Base-by-base conservation (phyloP, 768 basidiomycete species). In the Termitomyces sp. region DNA sequence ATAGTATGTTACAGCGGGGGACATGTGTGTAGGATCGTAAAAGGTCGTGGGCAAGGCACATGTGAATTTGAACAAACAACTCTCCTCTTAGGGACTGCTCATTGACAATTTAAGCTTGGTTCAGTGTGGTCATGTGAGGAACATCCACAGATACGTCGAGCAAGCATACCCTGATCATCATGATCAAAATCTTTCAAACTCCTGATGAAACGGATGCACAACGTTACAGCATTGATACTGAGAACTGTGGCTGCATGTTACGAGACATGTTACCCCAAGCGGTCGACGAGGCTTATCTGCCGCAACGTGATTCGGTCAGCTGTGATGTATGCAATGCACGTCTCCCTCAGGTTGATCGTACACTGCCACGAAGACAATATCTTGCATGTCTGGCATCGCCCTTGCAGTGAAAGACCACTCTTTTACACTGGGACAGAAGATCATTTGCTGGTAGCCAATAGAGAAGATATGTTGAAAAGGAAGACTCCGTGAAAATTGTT, bases 51-150 rank as follows among this genome's bases (percentile, higher is more conserved):
- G 57, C 33, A 9, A 14, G 43, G 50, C 10, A 18, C 57, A 61
- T 63, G 55, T 55, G 56, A 46, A 48, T 55, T 10, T 30, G n/a
- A 26, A 59, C 43, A 47, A 30, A 47, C 33, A 38, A 50, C 13
- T 36, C 20, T 6, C 33, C 50, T 50, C 41, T 23, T 20, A 50
- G 48, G 36, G 50, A 32, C 14, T 20, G 36, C 35, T 12, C 14
- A 26, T 51, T 41, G 47, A 52, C 46, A 18, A 43, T 63, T 59
- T 54, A 58, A 58, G 60, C 44, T 36, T 38, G 38, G 33, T 14
- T 56, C 49, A 35, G 43, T 5, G 5, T 28, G 49, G 60, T 64
- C 63, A 64, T 64, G 63, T 59, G 63, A 56, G 47, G 36, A 26
- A 43, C 46, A 41, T 26, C 50, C 38, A 30, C 12, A 50, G 20